A percentile compares a stretch with the other conserved stretches of the same genome.
Conservation (phyloP, 1,284 basidiomycete species). For the Xerocomus nothofagi region DNA sequence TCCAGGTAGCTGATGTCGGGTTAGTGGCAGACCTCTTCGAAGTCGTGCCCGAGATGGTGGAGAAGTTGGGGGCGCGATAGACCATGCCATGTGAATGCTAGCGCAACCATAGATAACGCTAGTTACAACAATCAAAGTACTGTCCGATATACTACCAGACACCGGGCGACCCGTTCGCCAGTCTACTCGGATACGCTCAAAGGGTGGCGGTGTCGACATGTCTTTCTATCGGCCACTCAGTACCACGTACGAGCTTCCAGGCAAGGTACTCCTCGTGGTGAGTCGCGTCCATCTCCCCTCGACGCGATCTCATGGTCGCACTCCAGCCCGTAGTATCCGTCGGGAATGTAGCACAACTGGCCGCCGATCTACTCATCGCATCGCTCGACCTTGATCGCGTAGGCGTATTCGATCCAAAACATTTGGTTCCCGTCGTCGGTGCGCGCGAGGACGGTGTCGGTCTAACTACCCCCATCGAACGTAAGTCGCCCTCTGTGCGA, state of each 20-base stretch:
- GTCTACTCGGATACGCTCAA: no score
- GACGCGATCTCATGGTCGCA: conserved; percentile 12
- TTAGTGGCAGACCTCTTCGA: conserved; percentile 92
- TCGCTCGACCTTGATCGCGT: conserved; percentile 59
- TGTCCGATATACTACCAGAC: conserved; percentile 48
- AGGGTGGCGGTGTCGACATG: conserved; percentile 8
- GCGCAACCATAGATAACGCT: background rate
- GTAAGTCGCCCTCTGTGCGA: conserved; percentile 41
- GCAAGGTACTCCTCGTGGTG: conserved; percentile 54
- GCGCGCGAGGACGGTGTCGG: conserved; percentile 59
- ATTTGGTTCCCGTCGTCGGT: conserved; percentile 69
- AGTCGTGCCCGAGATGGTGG: conserved; percentile 82
- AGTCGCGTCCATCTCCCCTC: conserved; percentile 17
- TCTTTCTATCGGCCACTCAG: conserved; percentile 43
- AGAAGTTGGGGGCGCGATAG: conserved; percentile 67
- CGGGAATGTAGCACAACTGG: conserved; percentile 77
- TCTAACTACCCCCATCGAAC: conserved; percentile 71
- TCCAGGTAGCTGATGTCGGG: conserved; percentile 97
- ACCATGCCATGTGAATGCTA: background rate
- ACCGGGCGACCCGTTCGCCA: conserved; percentile 10
- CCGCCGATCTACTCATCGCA: conserved; percentile 70
- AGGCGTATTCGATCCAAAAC: conserved; percentile 60
- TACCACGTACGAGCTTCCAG: conserved; percentile 36
- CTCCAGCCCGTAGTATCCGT: conserved; percentile 77
- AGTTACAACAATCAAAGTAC: no score